Evolutionary conservation across 2,329 filamentous ascomycete species (phyloP), one percentile per base, ranked within the genome.

Genomic region (Geosmithia putterillii): DNA sequence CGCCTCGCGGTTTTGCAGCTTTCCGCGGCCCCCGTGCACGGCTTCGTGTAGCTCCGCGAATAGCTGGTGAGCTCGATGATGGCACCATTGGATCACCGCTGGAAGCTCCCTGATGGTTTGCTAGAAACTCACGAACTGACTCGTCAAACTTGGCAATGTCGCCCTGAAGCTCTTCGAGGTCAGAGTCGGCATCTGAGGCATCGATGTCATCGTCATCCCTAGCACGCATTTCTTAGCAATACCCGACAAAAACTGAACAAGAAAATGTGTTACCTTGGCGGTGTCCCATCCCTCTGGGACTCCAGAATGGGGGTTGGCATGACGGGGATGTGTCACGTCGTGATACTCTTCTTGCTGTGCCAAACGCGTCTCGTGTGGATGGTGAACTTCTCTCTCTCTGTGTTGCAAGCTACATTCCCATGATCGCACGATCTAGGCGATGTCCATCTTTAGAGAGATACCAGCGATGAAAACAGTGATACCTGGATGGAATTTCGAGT

Each of bases 1-100:
- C 80, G 36, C 73, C 77, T 38, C 80, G 76, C 15, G 80, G 81
- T 55, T 85, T 81, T 8, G 76, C 79, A 20, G 77, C 73, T 55
- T 79, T 77, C 17, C 74, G 66, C 21, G 72, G 73, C 7, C 73
- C 73, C 14, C 65, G 58, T 39, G 57, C 45, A 22, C 63, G 36
- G 6, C 46, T 50, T 34, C 54, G 42, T n/a, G 15, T n/a, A 18
- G 42, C 19, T 49, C 15, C 56, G 52, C 18, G 32, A 28, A 12
- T 54, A 52, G 17, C 28, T 4, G 35, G 9, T 18, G 35, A 37
- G 35, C 35, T 18, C 22, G n/a, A n/a, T 14, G 22, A 25, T 4
- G 50, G 46, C 17, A 46, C 45, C 4, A 51, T 45, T 7, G 47
- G 42, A 17, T 52, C 49, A 34, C 45, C 38, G 8, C 22, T 20